These are phyloP conservation scores for Pelargonium citronellum DNA, from an alignment of 441 rosid species.

Conservation along the genomic window DNA sequence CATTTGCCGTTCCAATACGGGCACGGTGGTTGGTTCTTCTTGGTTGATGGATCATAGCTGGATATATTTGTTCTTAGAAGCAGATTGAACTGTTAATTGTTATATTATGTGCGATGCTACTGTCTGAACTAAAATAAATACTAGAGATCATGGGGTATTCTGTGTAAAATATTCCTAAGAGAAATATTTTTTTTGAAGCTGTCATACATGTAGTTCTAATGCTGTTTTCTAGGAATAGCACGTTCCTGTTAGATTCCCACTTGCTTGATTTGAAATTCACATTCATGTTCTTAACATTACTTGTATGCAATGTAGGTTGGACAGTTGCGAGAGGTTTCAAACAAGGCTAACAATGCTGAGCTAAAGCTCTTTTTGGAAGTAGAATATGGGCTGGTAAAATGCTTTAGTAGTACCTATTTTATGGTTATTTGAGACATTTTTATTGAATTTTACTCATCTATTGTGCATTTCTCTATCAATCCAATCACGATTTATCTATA, in stretches of 20 bases:
- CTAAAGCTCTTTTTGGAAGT: conserved; percentile 64
- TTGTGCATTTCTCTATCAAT: not conserved
- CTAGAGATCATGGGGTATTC: not conserved
- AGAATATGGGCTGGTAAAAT: conserved; percentile 48
- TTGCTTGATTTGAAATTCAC: not conserved
- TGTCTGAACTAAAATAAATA: not conserved
- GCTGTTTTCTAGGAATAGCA: not conserved
- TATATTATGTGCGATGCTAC: not conserved
- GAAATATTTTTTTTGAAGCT: not conserved
- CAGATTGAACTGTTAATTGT: not conserved
- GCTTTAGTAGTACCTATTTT: not conserved
- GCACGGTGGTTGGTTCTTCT: not conserved
- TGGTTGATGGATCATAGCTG: not conserved
- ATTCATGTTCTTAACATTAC: not conserved
- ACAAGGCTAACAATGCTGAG: conserved; percentile 58
- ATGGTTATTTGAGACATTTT: conserved; percentile 17
- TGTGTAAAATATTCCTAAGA: not conserved
- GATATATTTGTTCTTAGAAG: not conserved
- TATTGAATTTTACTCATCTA: not conserved
- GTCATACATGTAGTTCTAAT: not conserved
- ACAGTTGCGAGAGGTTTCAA: conserved; percentile 59
- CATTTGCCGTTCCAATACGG: not conserved
- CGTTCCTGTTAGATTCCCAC: not conserved
- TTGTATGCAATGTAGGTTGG: conserved; percentile 44
- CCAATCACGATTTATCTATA: not conserved